phyloP scores from a whole-genome alignment of 371 early-diverging fungal genomes.

The Circinella umbellata region DNA sequence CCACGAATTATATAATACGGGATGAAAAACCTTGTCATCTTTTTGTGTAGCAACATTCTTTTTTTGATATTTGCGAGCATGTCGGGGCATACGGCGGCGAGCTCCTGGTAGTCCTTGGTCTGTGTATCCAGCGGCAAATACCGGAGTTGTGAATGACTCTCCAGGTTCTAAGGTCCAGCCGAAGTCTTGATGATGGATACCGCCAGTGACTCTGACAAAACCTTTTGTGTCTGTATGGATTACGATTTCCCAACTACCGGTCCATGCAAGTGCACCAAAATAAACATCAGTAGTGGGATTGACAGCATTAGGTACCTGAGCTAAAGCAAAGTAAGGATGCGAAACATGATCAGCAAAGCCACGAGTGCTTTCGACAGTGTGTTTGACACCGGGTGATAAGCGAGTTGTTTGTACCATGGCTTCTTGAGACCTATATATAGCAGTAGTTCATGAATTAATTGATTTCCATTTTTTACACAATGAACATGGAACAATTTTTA shows the following conservation, averaged over 20 bases:
- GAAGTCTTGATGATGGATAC: constrained; percentile 41
- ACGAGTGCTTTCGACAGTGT: constrained; percentile 29
- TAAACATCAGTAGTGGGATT: constrained; percentile 27
- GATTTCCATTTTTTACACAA: too few species aligned
- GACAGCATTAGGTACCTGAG: constrained; percentile 15
- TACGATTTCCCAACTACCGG: constrained; percentile 43
- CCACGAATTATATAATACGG: constrained; percentile 52
- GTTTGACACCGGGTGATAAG: constrained; percentile 28
- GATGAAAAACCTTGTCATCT: constrained; percentile 9
- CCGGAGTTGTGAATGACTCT: constrained; percentile 18
- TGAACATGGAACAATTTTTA: neutral
- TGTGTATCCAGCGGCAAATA: constrained; percentile 37
- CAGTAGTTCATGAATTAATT: too few species aligned
- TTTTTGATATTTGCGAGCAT: constrained; percentile 16
- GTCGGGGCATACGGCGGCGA: constrained; percentile 29
- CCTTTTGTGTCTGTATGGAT: constrained; percentile 28
- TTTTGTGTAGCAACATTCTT: constrained; percentile 15
- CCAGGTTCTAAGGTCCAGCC: constrained; percentile 22
- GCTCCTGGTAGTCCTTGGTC: constrained; percentile 35
- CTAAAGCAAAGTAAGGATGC: constrained; percentile 45
- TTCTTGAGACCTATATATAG: constrained; percentile 17
- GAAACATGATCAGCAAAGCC: constrained; percentile 39
- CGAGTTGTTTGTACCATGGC: constrained; percentile 32
- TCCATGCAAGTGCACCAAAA: constrained; percentile 49
- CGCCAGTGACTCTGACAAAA: constrained; percentile 32